A percentile compares a stretch with the other conserved stretches of the same genome.
Evolutionary conservation across 139 green algal species (phyloP).

Genomic region (Chlorella sp.): DNA sequence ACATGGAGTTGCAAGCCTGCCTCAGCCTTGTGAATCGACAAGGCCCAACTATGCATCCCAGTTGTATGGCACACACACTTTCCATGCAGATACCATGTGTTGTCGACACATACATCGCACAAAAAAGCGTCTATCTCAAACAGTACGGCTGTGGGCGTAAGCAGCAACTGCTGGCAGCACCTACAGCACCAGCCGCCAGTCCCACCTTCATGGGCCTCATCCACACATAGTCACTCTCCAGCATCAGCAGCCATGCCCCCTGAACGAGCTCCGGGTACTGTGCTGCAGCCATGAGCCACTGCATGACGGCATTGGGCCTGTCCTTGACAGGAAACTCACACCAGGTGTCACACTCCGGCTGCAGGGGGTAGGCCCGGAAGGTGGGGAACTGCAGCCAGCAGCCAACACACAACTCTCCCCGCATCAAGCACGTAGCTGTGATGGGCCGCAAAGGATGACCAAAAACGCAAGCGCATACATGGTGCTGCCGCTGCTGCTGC

Average conservation of each 20-base stretch:
- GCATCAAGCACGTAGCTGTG: neutral
- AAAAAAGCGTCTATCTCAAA: no score
- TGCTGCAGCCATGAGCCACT: slow-evolving; percentile 31
- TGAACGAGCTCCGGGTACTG: slow-evolving; percentile 49
- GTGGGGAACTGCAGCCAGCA: slow-evolving; percentile 42
- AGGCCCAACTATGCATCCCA: no score
- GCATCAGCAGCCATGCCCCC: slow-evolving; percentile 74
- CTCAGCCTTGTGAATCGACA: no score
- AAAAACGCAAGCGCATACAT: neutral
- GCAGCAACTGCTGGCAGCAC: no score
- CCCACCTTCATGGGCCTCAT: slow-evolving; percentile 53
- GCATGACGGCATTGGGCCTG: slow-evolving; percentile 1
- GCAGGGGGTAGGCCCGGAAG: slow-evolving; percentile 53
- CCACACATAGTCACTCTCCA: slow-evolving; percentile 83
- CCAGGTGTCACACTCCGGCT: slow-evolving; percentile 70
- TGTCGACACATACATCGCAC: no score
- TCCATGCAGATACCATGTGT: no score
- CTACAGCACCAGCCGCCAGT: no score
- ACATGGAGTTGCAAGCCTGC: no score
- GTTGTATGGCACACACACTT: no score
- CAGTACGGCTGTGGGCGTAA: no score
- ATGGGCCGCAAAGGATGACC: neutral
- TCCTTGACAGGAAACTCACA: slow-evolving; percentile 26
- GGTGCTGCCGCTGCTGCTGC: no score
- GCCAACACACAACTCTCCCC: neutral